Evolutionary conservation across 73 alveolate genomes (phyloP).

Genomic region (Stentor coeruleus): DNA sequence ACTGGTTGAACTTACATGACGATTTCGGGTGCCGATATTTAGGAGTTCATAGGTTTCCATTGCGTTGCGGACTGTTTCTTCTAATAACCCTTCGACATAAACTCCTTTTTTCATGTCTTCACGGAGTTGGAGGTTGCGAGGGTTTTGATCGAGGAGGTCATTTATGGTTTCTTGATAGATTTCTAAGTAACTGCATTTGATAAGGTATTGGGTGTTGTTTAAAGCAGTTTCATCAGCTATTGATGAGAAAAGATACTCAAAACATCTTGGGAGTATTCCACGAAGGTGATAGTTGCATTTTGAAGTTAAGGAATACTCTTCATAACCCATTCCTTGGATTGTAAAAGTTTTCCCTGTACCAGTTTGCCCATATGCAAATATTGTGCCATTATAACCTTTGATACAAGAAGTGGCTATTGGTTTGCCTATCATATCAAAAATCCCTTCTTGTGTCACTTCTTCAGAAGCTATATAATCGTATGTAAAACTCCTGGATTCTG

Average conservation of each 20-base stretch:
- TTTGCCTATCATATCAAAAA: conserved; percentile 62
- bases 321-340: conserved; percentile 64
- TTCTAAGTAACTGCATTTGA: conserved; percentile 61
- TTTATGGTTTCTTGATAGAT: conserved; percentile 69
- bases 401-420: conserved; percentile 71
- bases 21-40: conserved; percentile 62
- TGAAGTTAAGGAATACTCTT: neutral
- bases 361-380: conserved; percentile 96
- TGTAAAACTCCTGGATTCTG: conserved; percentile 33
- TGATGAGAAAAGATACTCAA: conserved; percentile 52
- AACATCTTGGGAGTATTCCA: conserved; percentile 71
- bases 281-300: conserved; percentile 26
- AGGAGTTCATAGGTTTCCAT: conserved; percentile 58
- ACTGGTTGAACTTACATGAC: conserved; percentile 80
- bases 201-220: conserved; percentile 25
- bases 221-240: conserved; percentile 33
- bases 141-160: conserved; percentile 57
- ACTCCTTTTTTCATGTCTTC: conserved; percentile 77
- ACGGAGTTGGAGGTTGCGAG: conserved; percentile 35
- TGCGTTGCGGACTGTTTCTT: conserved; percentile 48
- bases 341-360: conserved; percentile 98
- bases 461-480: conserved; percentile 77
- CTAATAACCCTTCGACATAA: conserved; percentile 76
- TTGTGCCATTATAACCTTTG: conserved; percentile 89
- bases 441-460: conserved; percentile 58